Evolutionary conservation across 1,284 basidiomycete species (phyloP), one percentile per base, ranked within the genome.

Genomic region (Boletus chippewaensis): DNA sequence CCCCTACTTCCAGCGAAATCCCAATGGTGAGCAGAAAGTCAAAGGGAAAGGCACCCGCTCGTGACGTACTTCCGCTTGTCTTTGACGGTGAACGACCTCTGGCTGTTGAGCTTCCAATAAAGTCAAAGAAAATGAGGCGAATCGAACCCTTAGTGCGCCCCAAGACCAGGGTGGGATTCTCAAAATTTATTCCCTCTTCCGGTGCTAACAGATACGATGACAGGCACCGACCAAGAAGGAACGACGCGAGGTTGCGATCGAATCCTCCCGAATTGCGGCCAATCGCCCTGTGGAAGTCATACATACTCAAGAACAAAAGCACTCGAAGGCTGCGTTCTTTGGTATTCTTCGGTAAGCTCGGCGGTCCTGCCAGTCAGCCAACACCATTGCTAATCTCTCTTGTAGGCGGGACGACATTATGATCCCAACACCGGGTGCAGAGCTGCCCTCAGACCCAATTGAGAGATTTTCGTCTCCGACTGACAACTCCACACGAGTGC

Each of bases 191-290:
- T 24, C 35, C 45, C n/a, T 48, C 24, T 10, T 41, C 34, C 32
- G 26, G n/a, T 46, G 16, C 36, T 61, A n/a, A 56, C 45, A 28
- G 12, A 36, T 29, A 24, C 28, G 6, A 42, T 49, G 31, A 10
- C 39, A 66, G 64, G 63, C 65, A 45, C 64, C 66, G 5, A 70
- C 65, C 26, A 66, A 65, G 49, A 66, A 61, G 44, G 67, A 67
- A 40, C 44, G 52, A 26, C 58, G 63, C 29, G 65, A 66, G 36
- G 56, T 57, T 47, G 50, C 46, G 12, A 47, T 70, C 6, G 64
- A 66, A 45, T 57, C 65, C 22, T 63, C 66, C 18, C 54, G 64
- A 36, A 70, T 66, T 32, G 67, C 51, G 3, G 68, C 66, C 18
- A 57, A 53, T 55, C 66, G 65, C n/a, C 53, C 62, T 18, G 58